Conservation (phyloP, 371 early-diverging fungal genomes). For the Choanephora cucurbitarum region DNA sequence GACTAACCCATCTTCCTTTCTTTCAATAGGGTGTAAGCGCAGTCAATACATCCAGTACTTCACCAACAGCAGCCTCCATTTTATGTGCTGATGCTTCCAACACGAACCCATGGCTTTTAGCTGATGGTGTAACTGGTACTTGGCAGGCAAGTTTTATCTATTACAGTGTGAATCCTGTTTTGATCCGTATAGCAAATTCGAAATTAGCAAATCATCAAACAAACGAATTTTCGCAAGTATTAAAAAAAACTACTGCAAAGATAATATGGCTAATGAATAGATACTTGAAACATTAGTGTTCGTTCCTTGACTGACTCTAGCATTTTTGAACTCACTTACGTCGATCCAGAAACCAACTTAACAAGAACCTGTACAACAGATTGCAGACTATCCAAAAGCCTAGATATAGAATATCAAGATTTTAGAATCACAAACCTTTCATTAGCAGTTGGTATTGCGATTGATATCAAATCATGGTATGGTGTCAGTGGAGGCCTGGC, state of each 20-base stretch:
- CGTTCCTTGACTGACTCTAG: constrained; percentile 19
- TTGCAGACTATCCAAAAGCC: constrained; percentile 58
- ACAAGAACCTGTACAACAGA: constrained; percentile 54
- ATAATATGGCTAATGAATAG: neutral
- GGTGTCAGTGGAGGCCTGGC: constrained; percentile 75
- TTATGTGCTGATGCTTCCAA: constrained; percentile 49
- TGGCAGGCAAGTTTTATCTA: constrained; percentile 61
- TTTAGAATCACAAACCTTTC: constrained; percentile 52
- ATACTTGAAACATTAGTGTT: constrained; percentile 9
- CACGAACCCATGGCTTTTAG: constrained; percentile 61
- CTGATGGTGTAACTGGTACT: constrained; percentile 63
- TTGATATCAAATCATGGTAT: constrained; percentile 73
- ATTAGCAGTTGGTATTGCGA: constrained; percentile 54
- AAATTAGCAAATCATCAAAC: constrained; percentile 62
- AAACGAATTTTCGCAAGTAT: constrained; percentile 59
- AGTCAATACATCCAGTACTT: constrained; percentile 32
- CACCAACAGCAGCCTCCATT: constrained; percentile 48
- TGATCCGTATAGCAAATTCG: constrained; percentile 71
- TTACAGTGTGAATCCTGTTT: constrained; percentile 62
- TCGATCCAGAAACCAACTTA: constrained; percentile 55
- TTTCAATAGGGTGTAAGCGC: constrained; percentile 27
- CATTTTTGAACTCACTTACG: constrained; percentile 56
- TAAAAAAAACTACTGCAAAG: constrained; percentile 3
- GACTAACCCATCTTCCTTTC: constrained; percentile 3
- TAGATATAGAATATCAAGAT: constrained; percentile 56